These are phyloP conservation scores for Eucalyptus decipiens DNA, from an alignment of 345 rosid genomes.

Conservation along the genomic window DNA sequence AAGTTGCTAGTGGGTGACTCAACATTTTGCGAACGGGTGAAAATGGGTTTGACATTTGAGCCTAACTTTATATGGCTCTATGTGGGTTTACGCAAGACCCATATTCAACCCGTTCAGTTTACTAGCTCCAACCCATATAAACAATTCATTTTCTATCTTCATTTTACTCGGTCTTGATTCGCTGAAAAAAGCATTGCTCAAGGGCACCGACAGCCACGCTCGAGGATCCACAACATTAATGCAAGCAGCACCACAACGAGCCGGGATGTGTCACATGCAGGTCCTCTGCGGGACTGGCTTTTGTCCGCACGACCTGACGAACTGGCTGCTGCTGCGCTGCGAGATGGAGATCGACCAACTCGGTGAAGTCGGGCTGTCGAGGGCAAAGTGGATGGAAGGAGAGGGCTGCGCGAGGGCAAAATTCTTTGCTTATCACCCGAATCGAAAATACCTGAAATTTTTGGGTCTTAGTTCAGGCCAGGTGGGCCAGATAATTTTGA, in stretches of 20 bases:
- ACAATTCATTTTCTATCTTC: neutral
- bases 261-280: conserved; percentile 70
- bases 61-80: neutral
- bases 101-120: neutral
- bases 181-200: neutral
- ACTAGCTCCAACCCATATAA: neutral
- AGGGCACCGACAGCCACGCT: neutral
- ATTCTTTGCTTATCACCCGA: neutral
- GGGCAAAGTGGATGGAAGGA: conserved; percentile 25
- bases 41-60: too few relatives aligned
- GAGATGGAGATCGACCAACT: conserved; percentile 20
- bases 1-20: neutral
- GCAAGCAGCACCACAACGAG: conserved; percentile 61
- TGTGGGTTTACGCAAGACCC: neutral
- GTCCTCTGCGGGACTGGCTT: conserved; percentile 14
- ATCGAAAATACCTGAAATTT: neutral
- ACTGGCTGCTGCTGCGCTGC: neutral
- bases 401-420: conserved; percentile 8
- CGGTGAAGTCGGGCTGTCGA: conserved; percentile 24
- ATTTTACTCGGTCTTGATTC: neutral
- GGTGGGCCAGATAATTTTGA: conserved; percentile 1
- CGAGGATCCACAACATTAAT: conserved; percentile 8
- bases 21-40: neutral
- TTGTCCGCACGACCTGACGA: neutral
- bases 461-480: neutral